Percentiles rank a stretch among this genome's conserved stretches.
Conservation (phyloP, 306 rosid species). For the Ormosia semicastrata region DNA sequence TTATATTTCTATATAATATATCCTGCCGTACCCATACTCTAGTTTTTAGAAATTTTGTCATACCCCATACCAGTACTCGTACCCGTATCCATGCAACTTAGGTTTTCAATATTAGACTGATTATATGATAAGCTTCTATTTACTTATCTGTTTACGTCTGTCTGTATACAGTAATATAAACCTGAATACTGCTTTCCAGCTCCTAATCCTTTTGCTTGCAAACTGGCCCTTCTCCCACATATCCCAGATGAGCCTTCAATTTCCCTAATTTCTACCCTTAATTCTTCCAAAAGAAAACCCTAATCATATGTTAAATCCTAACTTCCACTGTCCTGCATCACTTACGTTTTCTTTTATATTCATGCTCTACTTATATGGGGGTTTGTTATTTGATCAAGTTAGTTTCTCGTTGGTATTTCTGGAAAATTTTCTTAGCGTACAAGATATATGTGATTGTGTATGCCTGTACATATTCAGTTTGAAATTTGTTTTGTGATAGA, state of each 20-base stretch:
- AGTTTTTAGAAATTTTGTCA: no score
- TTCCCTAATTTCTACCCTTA: slow-evolving; percentile 6
- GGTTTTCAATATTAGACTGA: slow-evolving; percentile 4
- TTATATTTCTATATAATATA: no score
- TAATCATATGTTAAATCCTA: slow-evolving; percentile 10
- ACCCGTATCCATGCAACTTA: no score
- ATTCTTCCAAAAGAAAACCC: slow-evolving; percentile 13
- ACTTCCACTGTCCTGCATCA: background rate
- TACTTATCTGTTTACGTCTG: background rate
- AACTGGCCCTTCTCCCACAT: background rate
- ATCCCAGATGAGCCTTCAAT: background rate
- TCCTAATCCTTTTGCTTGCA: background rate
- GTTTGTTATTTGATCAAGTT: background rate
- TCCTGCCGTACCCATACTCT: no score
- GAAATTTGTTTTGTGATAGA: background rate
- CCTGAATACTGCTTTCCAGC: background rate
- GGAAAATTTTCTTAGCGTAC: background rate
- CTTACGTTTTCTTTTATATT: background rate
- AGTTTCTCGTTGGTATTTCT: slow-evolving; percentile 1
- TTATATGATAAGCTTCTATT: background rate
- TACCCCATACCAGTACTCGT: no score
- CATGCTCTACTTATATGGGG: background rate
- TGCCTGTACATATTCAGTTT: background rate
- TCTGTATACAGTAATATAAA: background rate
- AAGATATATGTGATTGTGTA: slow-evolving; percentile 2